Percentiles rank a stretch among this genome's conserved stretches.
Conservation (phyloP, 2,329 filamentous ascomycete species). For the Mycocentrospora acerina region DNA sequence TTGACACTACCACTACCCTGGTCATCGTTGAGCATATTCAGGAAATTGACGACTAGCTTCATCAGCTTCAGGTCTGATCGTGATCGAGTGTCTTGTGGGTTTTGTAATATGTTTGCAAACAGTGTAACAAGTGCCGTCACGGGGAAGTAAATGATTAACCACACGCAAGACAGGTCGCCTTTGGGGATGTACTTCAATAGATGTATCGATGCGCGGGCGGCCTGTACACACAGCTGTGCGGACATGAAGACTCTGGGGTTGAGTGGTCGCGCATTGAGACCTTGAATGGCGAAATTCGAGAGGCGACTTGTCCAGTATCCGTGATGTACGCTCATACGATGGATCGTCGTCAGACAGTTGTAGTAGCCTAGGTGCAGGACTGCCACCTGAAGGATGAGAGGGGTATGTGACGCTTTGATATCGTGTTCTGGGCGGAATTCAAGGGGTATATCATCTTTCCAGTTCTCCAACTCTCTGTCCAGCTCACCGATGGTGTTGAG, state of each 20-base stretch:
- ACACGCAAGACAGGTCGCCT: slow-evolving; percentile 91
- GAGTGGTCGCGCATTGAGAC: slow-evolving; percentile 83
- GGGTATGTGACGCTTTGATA: slow-evolving; percentile 89
- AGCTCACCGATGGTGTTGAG: slow-evolving; percentile 95
- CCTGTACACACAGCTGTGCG: slow-evolving; percentile 87
- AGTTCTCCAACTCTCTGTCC: slow-evolving; percentile 79
- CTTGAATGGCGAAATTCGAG: slow-evolving; percentile 93
- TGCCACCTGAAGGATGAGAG: slow-evolving; percentile 90
- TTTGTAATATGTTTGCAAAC: slow-evolving; percentile 95
- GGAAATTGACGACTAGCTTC: slow-evolving; percentile 88
- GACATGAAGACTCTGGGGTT: slow-evolving; percentile 95
- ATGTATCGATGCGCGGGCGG: slow-evolving; percentile 88
- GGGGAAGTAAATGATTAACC: slow-evolving; percentile 95
- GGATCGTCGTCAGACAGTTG: slow-evolving; percentile 95
- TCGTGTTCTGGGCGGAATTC: slow-evolving; percentile 98
- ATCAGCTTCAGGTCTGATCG: slow-evolving; percentile 88
- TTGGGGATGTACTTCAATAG: slow-evolving; percentile 95
- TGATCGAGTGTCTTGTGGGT: slow-evolving; percentile 84
- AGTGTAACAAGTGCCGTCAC: slow-evolving; percentile 92
- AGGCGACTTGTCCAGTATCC: slow-evolving; percentile 97
- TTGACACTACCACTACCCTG: slow-evolving; percentile 88
- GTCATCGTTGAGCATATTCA: slow-evolving; percentile 85
- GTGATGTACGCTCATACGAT: slow-evolving; percentile 97
- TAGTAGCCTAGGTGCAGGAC: slow-evolving; percentile 97
- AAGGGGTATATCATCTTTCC: slow-evolving; percentile 93